Conservation (phyloP, 2,329 filamentous ascomycete species). For the Mycosphaerella sp. region DNA sequence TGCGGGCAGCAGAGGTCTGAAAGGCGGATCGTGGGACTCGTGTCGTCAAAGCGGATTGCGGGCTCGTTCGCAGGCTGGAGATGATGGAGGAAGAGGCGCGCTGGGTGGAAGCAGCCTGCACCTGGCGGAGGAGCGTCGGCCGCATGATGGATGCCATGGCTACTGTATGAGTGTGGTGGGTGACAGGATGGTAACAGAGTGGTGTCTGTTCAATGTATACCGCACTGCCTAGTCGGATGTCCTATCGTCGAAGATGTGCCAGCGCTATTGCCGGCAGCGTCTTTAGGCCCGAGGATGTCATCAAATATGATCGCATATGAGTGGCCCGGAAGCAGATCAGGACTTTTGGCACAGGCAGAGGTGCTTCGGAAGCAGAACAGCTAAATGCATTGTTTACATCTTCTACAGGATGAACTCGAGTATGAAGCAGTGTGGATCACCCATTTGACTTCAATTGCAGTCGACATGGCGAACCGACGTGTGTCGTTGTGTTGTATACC, state of each 20-base stretch:
- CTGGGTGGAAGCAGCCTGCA: slow-evolving; percentile 36
- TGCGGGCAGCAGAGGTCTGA: slow-evolving; percentile 71
- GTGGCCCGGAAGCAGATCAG: neutral
- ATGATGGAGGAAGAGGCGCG: slow-evolving; percentile 35
- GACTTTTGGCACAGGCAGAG: neutral
- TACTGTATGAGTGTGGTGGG: slow-evolving; percentile 22
- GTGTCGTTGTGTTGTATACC: too few species aligned
- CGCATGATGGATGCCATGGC: slow-evolving; percentile 51
- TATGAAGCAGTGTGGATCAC: too few species aligned
- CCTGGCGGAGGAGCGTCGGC: slow-evolving; percentile 46
- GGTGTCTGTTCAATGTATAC: neutral
- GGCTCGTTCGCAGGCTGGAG: slow-evolving; percentile 34
- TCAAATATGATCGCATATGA: slow-evolving; percentile 1
- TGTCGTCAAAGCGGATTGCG: slow-evolving; percentile 36
- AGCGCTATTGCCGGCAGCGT: slow-evolving; percentile 1
- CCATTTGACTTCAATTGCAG: too few species aligned
- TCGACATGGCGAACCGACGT: too few species aligned
- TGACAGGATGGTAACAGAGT: slow-evolving; percentile 3
- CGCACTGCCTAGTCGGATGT: neutral
- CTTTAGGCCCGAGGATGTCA: slow-evolving; percentile 7
- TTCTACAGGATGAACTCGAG: too few species aligned
- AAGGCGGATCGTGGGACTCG: slow-evolving; percentile 62
- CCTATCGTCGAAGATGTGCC: slow-evolving; percentile 10
- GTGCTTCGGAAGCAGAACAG: neutral
- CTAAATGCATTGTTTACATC: too few species aligned